Evolutionary conservation across 257 asterid genomes (phyloP).

Genomic region (Salvia hispanica): DNA sequence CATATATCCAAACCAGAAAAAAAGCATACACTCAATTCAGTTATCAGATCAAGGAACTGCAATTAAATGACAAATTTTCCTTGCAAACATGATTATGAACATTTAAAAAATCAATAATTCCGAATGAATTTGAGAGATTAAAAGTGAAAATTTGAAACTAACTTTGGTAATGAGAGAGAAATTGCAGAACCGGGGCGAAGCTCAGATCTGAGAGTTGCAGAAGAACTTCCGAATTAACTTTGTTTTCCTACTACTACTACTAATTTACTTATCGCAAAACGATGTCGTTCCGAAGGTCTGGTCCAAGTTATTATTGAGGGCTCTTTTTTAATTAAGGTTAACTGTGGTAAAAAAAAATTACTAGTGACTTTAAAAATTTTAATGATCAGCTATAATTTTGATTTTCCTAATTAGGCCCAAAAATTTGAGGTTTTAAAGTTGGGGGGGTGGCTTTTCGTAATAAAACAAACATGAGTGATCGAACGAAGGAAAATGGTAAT

Average conservation of each 20-base stretch:
- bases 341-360: too few relatives aligned
- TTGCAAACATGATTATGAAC: conserved; percentile 1
- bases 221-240: neutral
- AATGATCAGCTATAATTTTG: too few relatives aligned
- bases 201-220: conserved; percentile 34
- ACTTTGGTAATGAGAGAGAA: conserved; percentile 32
- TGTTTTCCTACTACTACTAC: too few relatives aligned
- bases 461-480: too few relatives aligned
- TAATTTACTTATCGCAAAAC: too few relatives aligned
- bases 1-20: neutral
- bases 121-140: neutral
- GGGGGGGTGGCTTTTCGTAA: too few relatives aligned
- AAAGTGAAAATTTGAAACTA: conserved; percentile 15
- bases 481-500: too few relatives aligned
- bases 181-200: conserved; percentile 27
- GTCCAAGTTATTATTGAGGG: neutral
- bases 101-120: neutral
- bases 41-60: conserved; percentile 27
- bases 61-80: neutral
- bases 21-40: conserved; percentile 19
- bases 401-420: too few relatives aligned
- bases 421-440: too few relatives aligned
- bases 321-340: too few relatives aligned
- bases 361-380: too few relatives aligned
- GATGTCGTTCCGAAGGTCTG: conserved; percentile 4